These are phyloP conservation scores for Adiantum capillusveneris DNA, from an alignment of 75 land plant genomes.

Conservation along the genomic window DNA sequence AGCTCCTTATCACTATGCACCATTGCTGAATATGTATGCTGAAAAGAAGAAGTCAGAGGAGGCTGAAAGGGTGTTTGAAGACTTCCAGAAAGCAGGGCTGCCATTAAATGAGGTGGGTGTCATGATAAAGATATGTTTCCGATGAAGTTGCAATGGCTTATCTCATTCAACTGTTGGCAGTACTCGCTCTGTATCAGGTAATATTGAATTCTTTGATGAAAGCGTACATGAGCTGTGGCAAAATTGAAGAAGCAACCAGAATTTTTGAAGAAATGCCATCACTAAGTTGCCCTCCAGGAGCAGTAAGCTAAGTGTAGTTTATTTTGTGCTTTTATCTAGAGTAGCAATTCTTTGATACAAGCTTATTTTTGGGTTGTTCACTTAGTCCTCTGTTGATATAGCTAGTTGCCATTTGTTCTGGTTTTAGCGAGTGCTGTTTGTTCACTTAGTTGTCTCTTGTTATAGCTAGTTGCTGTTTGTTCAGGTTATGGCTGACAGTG, in stretches of 20 bases:
- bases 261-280: conserved; percentile 3
- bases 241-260: background rate
- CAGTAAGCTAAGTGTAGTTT: background rate
- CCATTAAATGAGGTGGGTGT: background rate
- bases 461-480: too few species aligned
- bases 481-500: too few species aligned
- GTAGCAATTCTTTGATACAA: too few species aligned
- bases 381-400: too few species aligned
- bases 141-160: too few species aligned
- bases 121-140: background rate
- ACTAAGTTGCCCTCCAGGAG: background rate
- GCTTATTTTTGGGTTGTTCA: too few species aligned
- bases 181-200: too few species aligned
- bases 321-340: too few species aligned
- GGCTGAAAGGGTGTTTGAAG: conserved; percentile 1
- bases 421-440: too few species aligned
- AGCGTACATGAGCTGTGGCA: background rate
- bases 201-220: background rate
- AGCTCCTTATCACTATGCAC: background rate
- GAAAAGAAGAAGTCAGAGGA: background rate
- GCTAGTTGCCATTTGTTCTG: too few species aligned
- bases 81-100: background rate
- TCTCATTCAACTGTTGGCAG: too few species aligned
- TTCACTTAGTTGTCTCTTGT: too few species aligned
- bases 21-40: conserved; percentile 3